Conservation (phyloP, 2,329 filamentous ascomycete genomes). For the Tetracladium maxilliforme region DNA sequence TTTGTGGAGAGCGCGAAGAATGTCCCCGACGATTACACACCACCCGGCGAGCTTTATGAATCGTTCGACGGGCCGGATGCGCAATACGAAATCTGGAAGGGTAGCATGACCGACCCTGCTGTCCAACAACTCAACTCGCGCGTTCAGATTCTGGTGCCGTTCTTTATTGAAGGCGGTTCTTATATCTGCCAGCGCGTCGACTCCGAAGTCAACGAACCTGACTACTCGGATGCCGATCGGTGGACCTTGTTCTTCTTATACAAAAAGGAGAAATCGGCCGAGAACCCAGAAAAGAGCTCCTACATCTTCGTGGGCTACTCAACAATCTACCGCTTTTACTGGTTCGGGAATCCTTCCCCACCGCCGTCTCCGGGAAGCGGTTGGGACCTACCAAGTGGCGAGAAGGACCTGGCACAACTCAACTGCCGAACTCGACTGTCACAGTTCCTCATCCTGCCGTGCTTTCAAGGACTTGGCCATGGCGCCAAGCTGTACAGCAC, state of each 20-base stretch:
- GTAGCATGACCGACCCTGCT: conserved; percentile 53
- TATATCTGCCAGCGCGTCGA: conserved; percentile 46
- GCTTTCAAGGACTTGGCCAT: conserved; percentile 69
- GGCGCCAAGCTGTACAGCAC: conserved; percentile 69
- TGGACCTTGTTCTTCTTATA: conserved; percentile 91
- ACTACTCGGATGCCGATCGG: conserved; percentile 55
- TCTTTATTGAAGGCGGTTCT: conserved; percentile 90
- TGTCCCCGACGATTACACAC: conserved; percentile 36
- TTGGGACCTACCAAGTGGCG: too few species aligned
- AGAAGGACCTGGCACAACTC: too few species aligned
- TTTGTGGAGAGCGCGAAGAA: too few species aligned
- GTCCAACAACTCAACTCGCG: conserved; percentile 63
- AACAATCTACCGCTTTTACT: conserved; percentile 80
- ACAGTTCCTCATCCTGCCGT: conserved; percentile 82
- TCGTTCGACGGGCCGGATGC: conserved; percentile 45
- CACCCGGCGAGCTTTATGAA: conserved; percentile 60
- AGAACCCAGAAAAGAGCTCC: conserved; percentile 28
- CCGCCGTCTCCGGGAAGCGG: conserved; percentile 21
- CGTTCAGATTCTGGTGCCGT: conserved; percentile 67
- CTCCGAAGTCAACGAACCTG: conserved; percentile 22
- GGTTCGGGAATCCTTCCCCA: too few species aligned
- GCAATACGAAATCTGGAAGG: conserved; percentile 74
- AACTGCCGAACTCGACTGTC: conserved; percentile 75
- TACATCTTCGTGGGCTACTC: conserved; percentile 83
- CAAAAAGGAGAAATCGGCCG: conserved; percentile 37